A percentile compares a stretch with the other conserved stretches of the same genome.
These are phyloP conservation scores for Globisporangium orthogonon DNA, from an alignment of 352 stramenopile species.

Conservation along the genomic window DNA sequence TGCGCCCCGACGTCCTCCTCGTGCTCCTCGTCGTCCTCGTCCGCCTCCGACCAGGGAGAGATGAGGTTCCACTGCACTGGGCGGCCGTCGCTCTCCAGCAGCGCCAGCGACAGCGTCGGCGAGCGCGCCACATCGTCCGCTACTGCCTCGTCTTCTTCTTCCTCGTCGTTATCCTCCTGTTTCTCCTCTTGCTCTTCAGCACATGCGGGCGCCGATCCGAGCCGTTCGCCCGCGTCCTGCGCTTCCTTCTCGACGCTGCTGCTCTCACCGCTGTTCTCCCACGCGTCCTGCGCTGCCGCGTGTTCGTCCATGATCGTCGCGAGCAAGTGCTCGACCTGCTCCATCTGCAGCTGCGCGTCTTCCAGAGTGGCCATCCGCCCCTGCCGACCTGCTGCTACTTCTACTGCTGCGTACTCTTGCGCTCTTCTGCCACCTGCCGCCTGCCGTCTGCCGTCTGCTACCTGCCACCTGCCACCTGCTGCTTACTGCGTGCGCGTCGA, in stretches of 20 bases:
- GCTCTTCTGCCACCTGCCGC: no score
- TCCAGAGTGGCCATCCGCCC: background rate
- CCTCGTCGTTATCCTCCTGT: background rate
- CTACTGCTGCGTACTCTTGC: background rate
- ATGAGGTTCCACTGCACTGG: constrained; percentile 34
- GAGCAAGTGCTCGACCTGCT: constrained; percentile 13
- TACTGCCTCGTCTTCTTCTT: background rate
- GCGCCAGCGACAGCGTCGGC: background rate
- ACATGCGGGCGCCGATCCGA: no score
- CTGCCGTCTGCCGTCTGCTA: background rate
- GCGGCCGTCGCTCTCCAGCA: constrained; percentile 1
- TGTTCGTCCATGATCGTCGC: constrained; percentile 13
- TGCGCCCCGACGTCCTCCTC: background rate
- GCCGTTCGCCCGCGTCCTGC: no score
- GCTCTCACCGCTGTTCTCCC: background rate
- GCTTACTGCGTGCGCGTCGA: background rate
- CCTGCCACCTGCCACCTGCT: no score
- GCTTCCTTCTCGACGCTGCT: background rate
- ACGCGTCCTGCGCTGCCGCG: constrained; percentile 5
- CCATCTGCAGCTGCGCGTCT: constrained; percentile 11
- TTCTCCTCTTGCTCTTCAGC: background rate
- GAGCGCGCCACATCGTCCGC: background rate
- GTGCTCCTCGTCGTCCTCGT: constrained; percentile 2
- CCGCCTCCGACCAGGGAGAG: constrained; percentile 38
- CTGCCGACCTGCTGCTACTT: background rate